Evolutionary conservation across 805 yeast species (phyloP).

Genomic region (Ogataea philodendri): DNA sequence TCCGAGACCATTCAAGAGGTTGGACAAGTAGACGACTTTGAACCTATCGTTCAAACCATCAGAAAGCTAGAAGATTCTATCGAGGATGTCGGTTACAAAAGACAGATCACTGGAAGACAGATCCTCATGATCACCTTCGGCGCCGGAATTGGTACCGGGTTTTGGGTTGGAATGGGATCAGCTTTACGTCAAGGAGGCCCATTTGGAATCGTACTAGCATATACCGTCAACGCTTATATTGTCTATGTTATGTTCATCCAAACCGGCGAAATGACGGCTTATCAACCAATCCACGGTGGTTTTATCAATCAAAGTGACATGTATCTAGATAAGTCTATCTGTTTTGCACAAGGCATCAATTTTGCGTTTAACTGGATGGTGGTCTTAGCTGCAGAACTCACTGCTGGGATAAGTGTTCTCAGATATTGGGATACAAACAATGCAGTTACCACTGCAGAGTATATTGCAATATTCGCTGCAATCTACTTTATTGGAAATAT

Average conservation of each 20-base stretch:
- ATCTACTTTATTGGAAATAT: slow-evolving; percentile 38
- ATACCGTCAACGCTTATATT: slow-evolving; percentile 54
- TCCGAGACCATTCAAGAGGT: slow-evolving; percentile 12
- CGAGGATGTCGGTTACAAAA: slow-evolving; percentile 33
- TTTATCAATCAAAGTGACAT: slow-evolving; percentile 40
- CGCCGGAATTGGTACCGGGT: slow-evolving; percentile 81
- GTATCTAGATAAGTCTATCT: slow-evolving; percentile 54
- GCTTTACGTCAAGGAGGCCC: slow-evolving; percentile 47
- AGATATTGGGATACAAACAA: slow-evolving; percentile 51
- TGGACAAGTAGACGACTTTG: slow-evolving; percentile 27
- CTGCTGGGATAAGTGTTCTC: slow-evolving; percentile 62
- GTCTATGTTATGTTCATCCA: slow-evolving; percentile 58
- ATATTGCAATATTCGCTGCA: slow-evolving; percentile 51
- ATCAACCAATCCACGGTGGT: slow-evolving; percentile 58
- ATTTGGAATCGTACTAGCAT: slow-evolving; percentile 51
- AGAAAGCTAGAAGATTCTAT: slow-evolving; percentile 17
- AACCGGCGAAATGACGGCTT: slow-evolving; percentile 67
- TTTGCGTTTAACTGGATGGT: slow-evolving; percentile 63
- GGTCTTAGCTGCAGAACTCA: slow-evolving; percentile 61
- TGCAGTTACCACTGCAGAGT: slow-evolving; percentile 51
- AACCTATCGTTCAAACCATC: slow-evolving; percentile 39
- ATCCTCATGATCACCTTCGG: slow-evolving; percentile 78
- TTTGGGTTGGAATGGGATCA: slow-evolving; percentile 56
- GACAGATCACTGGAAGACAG: slow-evolving; percentile 39
- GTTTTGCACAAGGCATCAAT: slow-evolving; percentile 62